These are phyloP conservation scores for Sisymbrium altissimum DNA, from an alignment of 345 rosid genomes.

Conservation along the genomic window DNA sequence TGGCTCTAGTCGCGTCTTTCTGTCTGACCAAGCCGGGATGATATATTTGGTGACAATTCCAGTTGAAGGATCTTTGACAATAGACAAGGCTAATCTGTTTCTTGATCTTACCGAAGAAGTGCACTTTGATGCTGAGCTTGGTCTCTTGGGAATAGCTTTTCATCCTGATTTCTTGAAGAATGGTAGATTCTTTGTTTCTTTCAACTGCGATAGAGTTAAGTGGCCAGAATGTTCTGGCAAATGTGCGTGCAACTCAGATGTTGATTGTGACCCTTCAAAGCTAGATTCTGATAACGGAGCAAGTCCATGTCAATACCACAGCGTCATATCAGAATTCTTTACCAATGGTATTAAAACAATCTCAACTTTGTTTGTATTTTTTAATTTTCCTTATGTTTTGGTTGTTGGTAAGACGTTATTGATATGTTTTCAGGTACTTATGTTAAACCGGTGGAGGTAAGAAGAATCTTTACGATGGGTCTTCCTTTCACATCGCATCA, in stretches of 20 bases:
- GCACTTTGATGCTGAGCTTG: constrained; percentile 47
- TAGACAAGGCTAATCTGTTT: constrained; percentile 51
- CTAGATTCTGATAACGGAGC: constrained; percentile 52
- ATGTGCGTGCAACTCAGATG: constrained; percentile 77
- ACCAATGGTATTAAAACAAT: constrained; percentile 41
- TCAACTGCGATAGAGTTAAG: constrained; percentile 65
- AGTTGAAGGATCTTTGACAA: constrained; percentile 49
- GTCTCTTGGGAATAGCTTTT: constrained; percentile 75
- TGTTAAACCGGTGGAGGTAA: constrained; percentile 39
- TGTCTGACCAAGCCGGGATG: constrained; percentile 57
- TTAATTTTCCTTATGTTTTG: background rate
- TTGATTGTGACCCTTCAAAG: constrained; percentile 77
- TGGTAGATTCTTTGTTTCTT: constrained; percentile 74
- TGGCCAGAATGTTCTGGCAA: constrained; percentile 68
- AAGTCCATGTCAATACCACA: constrained; percentile 68
- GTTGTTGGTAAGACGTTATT: background rate
- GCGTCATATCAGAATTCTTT: constrained; percentile 62
- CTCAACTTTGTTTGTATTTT: constrained; percentile 32
- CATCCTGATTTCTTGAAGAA: constrained; percentile 63
- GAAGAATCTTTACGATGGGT: constrained; percentile 54
- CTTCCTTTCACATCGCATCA: constrained; percentile 44
- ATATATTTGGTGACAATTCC: constrained; percentile 61
- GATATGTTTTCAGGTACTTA: constrained; percentile 22
- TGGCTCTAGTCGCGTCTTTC: constrained; percentile 63
- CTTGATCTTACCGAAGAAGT: constrained; percentile 64